Evolutionary conservation across 495 filamentous ascomycete genomes (phyloP).

Genomic region (Annulohypoxylon maeteangense): DNA sequence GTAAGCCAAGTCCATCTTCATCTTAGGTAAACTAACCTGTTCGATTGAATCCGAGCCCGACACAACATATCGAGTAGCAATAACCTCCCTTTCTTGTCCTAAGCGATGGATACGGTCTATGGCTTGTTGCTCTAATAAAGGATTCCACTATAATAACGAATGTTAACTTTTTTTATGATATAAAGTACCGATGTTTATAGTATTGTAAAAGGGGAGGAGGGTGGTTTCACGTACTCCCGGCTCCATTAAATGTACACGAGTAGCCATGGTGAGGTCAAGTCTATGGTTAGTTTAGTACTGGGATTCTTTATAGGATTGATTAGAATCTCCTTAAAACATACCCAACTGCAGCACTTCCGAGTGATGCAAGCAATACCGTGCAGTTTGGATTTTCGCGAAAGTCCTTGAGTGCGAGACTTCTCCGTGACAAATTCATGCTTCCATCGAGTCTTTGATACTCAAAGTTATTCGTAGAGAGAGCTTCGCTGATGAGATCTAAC

Average conservation of each 20-base stretch:
- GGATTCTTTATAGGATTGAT: not conserved
- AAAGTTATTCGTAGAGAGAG: conserved; percentile 13
- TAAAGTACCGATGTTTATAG: not conserved
- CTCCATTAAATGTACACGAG: conserved; percentile 57
- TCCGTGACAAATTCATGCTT: conserved; percentile 34
- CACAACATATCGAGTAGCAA: conserved; percentile 51
- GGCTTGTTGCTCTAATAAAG: conserved; percentile 60
- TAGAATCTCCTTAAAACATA: conserved; percentile 36
- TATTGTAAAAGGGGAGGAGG: not conserved
- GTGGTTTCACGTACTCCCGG: conserved; percentile 41
- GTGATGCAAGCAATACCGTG: conserved; percentile 58
- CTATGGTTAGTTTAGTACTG: conserved; percentile 33
- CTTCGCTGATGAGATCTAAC: conserved; percentile 25
- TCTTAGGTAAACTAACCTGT: conserved; percentile 48
- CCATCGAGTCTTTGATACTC: conserved; percentile 41
- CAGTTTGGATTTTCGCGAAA: conserved; percentile 45
- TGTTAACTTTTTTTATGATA: not conserved
- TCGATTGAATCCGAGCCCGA: conserved; percentile 54
- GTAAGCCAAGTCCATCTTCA: not conserved
- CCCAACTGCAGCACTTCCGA: conserved; percentile 62
- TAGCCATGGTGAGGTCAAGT: conserved; percentile 58
- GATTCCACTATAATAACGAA: conserved; percentile 53
- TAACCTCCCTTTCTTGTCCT: conserved; percentile 54
- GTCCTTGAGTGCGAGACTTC: conserved; percentile 49
- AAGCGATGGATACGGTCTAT: conserved; percentile 56